A percentile compares a stretch with the other conserved stretches of the same genome.
Conservation (phyloP, 352 stramenopile species). For the Pelagophyceae sp. region DNA sequence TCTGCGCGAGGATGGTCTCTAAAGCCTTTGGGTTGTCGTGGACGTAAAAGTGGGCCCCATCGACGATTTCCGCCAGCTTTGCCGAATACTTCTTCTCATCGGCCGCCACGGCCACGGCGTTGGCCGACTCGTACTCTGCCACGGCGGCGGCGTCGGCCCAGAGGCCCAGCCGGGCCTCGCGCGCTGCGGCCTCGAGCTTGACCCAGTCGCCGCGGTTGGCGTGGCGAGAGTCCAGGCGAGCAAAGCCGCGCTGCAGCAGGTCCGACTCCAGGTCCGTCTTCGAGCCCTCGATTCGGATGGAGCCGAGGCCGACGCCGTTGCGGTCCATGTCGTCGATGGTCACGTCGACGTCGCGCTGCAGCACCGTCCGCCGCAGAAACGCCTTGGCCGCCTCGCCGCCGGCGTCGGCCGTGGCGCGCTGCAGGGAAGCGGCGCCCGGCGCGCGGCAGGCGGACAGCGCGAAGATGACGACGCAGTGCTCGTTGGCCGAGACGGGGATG, state of each 20-base stretch:
- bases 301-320: constrained; percentile 75
- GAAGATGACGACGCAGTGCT: constrained; percentile 83
- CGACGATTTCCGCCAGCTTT: constrained; percentile 70
- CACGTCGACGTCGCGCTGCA: constrained; percentile 79
- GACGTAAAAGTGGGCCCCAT: constrained; percentile 67
- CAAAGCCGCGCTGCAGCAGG: constrained; percentile 69
- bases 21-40: constrained; percentile 60
- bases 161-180: constrained; percentile 65
- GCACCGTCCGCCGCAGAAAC: constrained; percentile 60
- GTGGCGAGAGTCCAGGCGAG: constrained; percentile 54
- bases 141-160: constrained; percentile 53
- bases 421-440: not conserved
- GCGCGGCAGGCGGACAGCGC: constrained; percentile 74
- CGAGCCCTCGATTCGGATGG: constrained; percentile 49
- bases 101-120: not conserved
- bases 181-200: constrained; percentile 54
- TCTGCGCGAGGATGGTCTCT: constrained; percentile 59
- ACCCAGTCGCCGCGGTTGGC: not conserved
- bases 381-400: constrained; percentile 73
- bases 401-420: constrained; percentile 51
- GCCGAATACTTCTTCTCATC: constrained; percentile 51
- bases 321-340: constrained; percentile 84
- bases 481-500: constrained; percentile 54
- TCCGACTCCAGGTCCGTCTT: constrained; percentile 50
- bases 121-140: constrained; percentile 41